A percentile compares a stretch with the other conserved stretches of the same genome.
These are phyloP conservation scores for Penicillium simplicissimum DNA, from an alignment of 495 filamentous ascomycete species.

Conservation along the genomic window DNA sequence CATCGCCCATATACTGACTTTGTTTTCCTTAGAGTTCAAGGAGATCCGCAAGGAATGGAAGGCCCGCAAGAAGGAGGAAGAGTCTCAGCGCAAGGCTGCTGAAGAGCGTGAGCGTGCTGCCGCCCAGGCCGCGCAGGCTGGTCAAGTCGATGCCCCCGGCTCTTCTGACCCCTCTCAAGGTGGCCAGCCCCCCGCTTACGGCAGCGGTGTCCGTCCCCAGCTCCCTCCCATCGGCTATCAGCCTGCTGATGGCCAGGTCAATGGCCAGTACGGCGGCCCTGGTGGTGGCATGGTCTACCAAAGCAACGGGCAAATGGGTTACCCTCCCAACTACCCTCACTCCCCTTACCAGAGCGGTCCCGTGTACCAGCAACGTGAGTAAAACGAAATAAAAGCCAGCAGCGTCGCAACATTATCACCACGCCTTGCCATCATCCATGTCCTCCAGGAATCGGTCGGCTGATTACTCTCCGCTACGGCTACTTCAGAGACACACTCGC, in stretches of 20 bases:
- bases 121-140: conserved; percentile 51
- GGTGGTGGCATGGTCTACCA: conserved; percentile 56
- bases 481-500: conserved; percentile 44
- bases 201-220: conserved; percentile 62
- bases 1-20: conserved; percentile 13
- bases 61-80: conserved; percentile 98
- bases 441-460: conserved; percentile 21
- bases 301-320: conserved; percentile 70
- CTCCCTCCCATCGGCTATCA: conserved; percentile 87
- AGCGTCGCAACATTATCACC: conserved; percentile 14
- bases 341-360: conserved; percentile 73
- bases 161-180: conserved; percentile 59
- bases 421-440: neutral
- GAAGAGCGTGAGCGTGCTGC: conserved; percentile 81
- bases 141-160: conserved; percentile 57
- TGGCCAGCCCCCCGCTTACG: conserved; percentile 57
- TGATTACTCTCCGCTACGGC: conserved; percentile 32
- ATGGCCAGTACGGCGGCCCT: conserved; percentile 68
- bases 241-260: conserved; percentile 60
- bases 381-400: conserved; percentile 20
- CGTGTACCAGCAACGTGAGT: conserved; percentile 78
- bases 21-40: conserved; percentile 76
- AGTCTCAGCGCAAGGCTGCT: conserved; percentile 81
- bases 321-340: conserved; percentile 65
- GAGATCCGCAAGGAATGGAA: conserved; percentile 99